Evolutionary conservation across 495 filamentous ascomycete species (phyloP), one percentile per base, ranked within the genome.

Genomic region (Margaritispora aquatica): DNA sequence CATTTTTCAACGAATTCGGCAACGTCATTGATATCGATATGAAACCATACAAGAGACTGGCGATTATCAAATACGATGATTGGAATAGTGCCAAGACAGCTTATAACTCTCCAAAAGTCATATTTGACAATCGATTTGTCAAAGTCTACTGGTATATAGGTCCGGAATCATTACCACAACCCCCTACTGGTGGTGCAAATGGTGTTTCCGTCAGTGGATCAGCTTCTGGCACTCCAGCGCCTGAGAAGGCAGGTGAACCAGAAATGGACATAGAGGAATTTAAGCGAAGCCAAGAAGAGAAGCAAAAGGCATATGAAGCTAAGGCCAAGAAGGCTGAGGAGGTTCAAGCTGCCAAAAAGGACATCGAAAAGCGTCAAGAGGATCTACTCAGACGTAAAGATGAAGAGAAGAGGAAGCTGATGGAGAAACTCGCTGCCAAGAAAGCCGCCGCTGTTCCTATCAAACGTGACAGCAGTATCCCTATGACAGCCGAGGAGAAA

Each of bases 101-200:
- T 1, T 97, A 91, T 73, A 84, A 86, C 17, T 96, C 90, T 41
- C 94, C 94, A 0, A 96, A 95, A 68, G 89, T 90, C 50, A 90
- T 98, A 51, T 98, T 98, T 65, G 91, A 96, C 61, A 98, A 98
- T 63, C 81, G 94, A 20, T 98, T 98, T 65, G 94, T 98, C 47
- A 98, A 96, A 69, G 91, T 98, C 4, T 98, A 92, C 66, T 98
- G 94, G 94, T 81, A 89, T 70, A 93, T 88, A 63, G 81, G 85
- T 0, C 83, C 66, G 20, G 49, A 58, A 26, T 68, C 63, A 2
- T 50, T 66, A 2, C 34, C 54, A 15, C 56, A 68, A 34, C 64
- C 69, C 3, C 52, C 63, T 26, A 36, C 57, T 44, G 64, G 54
- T 5, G 44, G 34, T 66, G 59, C 4, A 26, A 58, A 34, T 63